Evolutionary conservation across 345 rosid genomes (phyloP), one percentile per base, ranked within the genome.

Genomic region (Arabis hirsuta): DNA sequence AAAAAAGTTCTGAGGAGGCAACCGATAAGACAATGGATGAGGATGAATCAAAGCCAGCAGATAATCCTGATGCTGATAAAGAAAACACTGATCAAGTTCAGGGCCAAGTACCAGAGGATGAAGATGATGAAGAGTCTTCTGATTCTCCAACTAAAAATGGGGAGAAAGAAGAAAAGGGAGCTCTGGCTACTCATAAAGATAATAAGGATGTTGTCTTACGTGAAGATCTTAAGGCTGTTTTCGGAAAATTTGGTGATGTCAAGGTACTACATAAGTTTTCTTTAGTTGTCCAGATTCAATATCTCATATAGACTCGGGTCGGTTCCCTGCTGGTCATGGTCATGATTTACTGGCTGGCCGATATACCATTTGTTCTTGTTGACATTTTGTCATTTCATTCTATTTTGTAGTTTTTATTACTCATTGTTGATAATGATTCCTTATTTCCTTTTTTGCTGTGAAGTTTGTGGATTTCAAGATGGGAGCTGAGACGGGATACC

Each of bases 381-480:
- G 29, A 32, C 52, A 48, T 38, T 46, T 46, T 36, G 12, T 10
- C 20, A 11, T n/a, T 27, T 36, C 29, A 31, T 7, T 45, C 27
- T 14, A 7, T 51, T 27, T 12, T 39, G 22, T 69, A 31, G 31
- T 39, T 14, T 14, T 62, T 16, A 1, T 62, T 5, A 29, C 55
- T 22, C 32, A 24, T 9, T 46, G 45, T 62, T 42, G 29, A 72
- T 65, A 12, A 11, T 60, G 52, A 47, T 26, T 20, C 3, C 5
- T 0, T 29, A 26, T 4, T 60, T 65, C 26, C 24, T 22, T 50
- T 62, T 41, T 31, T 6, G 6, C 62, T 55, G 12, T 79, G 76
- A 78, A 93, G 97, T 94, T 51, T 72, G 78, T 95, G 65, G 99
- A 91, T 82, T 95, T 90, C 86, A 87, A 80, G 79, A 84, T 88